Evolutionary conservation across 345 rosid species (phyloP), one percentile per base, ranked within the genome.

Genomic region (Physaria fendleri): DNA sequence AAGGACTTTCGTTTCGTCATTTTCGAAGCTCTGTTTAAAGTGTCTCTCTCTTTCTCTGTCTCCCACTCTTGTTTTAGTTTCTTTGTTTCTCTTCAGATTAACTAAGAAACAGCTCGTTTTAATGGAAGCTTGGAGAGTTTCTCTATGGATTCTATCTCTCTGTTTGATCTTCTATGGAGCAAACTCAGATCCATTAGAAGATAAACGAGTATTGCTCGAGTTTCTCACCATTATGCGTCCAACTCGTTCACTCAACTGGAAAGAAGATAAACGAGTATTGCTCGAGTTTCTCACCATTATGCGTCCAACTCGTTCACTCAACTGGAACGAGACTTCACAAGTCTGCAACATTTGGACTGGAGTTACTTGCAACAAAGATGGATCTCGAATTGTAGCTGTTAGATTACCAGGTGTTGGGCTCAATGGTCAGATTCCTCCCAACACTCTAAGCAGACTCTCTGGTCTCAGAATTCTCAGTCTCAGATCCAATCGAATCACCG

Each of bases 401-500:
- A 72, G 99, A 66, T 72, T 93, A 45, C 99, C 99, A 8, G 99
- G 88, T 0, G 80, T 87, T 52, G 97, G 99, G 10, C 85, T 93
- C 58, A 62, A 68, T 8, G 97, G 99, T 18, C 89, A 79, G 13
- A 78, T 93, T 65, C 92, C 97, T 8, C 75, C 90, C 38, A 78
- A 89, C 52, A 87, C 97, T 6, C 60, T 93, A 2, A 71, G 99
- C 69, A 79, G 94, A n/a, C 82, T 89, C 39, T 78, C 91, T 3
- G 76, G 64, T 28, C 78, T 93, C 78, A 79, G 80, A 71, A 66
- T 81, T 59, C 77, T 89, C 66, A 87, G 96, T 62, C 97, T 93
- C 68, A 81, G 99, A 74, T 89, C 94, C 33, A 93, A 93, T 71
- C 68, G 74, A 17, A 81, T 93, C 54, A 69, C 65, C 43, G 97